Evolutionary conservation across 345 rosid species (phyloP).

Genomic region (Sonneratia caseolaris): DNA sequence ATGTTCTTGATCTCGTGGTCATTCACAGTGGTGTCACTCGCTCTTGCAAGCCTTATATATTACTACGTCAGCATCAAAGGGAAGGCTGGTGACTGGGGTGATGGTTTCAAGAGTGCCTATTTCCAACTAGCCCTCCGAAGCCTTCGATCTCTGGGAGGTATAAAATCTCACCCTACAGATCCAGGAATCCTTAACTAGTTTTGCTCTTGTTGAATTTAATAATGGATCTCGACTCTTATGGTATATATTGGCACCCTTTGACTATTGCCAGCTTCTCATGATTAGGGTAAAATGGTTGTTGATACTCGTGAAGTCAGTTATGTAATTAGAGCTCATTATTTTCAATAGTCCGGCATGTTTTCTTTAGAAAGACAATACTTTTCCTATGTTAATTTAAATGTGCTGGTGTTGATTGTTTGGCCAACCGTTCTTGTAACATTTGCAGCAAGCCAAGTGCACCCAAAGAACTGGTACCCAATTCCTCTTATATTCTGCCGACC

Average conservation of each 20-base stretch:
- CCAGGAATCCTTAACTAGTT: not conserved
- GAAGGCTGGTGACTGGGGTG: constrained; percentile 99
- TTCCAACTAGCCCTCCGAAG: constrained; percentile 98
- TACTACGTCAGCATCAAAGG: constrained; percentile 95
- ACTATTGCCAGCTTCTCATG: not conserved
- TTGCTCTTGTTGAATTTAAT: not conserved
- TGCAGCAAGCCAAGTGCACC: constrained; percentile 98
- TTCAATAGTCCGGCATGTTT: not conserved
- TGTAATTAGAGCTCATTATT: not conserved
- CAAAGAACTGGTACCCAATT: constrained; percentile 98
- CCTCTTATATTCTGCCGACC: constrained; percentile 97
- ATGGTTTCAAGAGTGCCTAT: constrained; percentile 99
- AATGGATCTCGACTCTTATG: not conserved
- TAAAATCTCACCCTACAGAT: not conserved
- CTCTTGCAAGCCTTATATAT: constrained; percentile 95
- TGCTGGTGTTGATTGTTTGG: not conserved
- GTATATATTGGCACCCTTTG: not conserved
- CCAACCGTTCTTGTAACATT: constrained; percentile 1
- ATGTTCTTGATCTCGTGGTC: constrained; percentile 99
- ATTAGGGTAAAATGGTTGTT: not conserved
- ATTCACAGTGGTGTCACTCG: constrained; percentile 85
- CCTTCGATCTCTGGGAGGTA: constrained; percentile 99
- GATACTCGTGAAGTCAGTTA: not conserved
- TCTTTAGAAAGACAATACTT: not conserved
- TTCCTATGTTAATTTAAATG: not conserved